Base-by-base conservation (phyloP, 2,329 filamentous ascomycete species). In the Cadophora luteo-olivacea region DNA sequence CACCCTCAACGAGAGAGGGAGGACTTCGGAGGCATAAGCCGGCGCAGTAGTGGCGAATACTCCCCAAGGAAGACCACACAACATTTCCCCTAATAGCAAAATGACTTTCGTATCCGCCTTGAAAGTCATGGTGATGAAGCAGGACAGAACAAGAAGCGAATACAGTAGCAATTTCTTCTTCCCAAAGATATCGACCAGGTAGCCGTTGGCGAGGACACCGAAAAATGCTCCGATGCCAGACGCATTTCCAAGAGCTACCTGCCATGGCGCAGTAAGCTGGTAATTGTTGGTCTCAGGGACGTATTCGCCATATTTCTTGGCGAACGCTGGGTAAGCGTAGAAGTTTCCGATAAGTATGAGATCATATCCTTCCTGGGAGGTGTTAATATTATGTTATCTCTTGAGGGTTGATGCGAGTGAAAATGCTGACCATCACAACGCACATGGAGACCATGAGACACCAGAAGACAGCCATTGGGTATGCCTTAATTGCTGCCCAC, bases 391-490 rank as follows among this genome's bases (percentile, higher is more conserved):
- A 11, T 14, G 38, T 16, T 14, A 12, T 41, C 12, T 12, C 9
- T 48, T 11, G 33, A 14, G 1, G 11, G n/a, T 24, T 22, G 57
- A 25, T n/a, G n/a, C n/a, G n/a, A n/a, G n/a, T n/a, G n/a, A n/a
- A 14, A 24, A 24, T 41, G 3, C 92, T 92, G 79, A 96, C 93
- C 93, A 97, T 97, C 75, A 88, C 88, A 76, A 97, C 94, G 77
- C 91, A 93, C 0, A 92, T 94, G 14, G 91, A 94, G 78, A 97
- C 94, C 69, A 96, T 83, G 61, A 97, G 77, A 73, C 89, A 92
- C 92, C 92, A 97, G 36, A 83, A 85, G 65, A 96, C 89, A 33
- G 93, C 93, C 82, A 96, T 94, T 69, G 93, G 93, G 77, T 97
- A 97, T 33, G 94, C 84, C 76, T 84, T 88, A 79, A 97, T 85